Evolutionary conservation across 345 rosid genomes (phyloP).

Genomic region (Citrus maxima): DNA sequence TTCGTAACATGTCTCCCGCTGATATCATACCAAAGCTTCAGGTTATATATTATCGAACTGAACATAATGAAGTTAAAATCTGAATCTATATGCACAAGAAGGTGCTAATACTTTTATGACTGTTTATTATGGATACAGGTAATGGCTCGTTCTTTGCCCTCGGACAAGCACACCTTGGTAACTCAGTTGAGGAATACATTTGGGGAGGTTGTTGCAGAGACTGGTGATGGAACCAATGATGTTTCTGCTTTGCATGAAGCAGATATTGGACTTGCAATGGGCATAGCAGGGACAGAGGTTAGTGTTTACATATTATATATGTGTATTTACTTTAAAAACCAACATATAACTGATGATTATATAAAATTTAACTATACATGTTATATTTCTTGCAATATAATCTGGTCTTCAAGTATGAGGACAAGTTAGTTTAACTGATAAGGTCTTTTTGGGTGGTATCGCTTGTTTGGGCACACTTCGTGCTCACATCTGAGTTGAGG

Average conservation of each 20-base stretch:
- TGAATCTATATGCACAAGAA: neutral
- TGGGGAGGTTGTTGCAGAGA: conserved; percentile 80
- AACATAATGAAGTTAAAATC: neutral
- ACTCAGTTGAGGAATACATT: conserved; percentile 60
- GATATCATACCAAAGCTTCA: conserved; percentile 70
- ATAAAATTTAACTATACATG: no score
- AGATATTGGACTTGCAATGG: conserved; percentile 97
- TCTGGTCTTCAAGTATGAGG: neutral
- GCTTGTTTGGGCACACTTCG: neutral
- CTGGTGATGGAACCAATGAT: conserved; percentile 98
- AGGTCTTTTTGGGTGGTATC: neutral
- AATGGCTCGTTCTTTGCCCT: conserved; percentile 89
- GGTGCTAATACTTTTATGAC: conserved; percentile 15
- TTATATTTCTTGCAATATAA: neutral
- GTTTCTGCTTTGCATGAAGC: conserved; percentile 93
- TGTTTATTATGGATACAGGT: conserved; percentile 42
- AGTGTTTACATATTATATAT: conserved; percentile 8
- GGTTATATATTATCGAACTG: conserved; percentile 32
- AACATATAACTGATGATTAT: no score
- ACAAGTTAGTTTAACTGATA: neutral
- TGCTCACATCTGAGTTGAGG: neutral
- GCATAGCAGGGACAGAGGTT: conserved; percentile 98
- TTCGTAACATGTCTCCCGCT: conserved; percentile 51
- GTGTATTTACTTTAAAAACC: no score
- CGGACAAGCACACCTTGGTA: conserved; percentile 85